Conservation (phyloP, 2,329 filamentous ascomycete genomes). For the Fusarium lateritium region DNA sequence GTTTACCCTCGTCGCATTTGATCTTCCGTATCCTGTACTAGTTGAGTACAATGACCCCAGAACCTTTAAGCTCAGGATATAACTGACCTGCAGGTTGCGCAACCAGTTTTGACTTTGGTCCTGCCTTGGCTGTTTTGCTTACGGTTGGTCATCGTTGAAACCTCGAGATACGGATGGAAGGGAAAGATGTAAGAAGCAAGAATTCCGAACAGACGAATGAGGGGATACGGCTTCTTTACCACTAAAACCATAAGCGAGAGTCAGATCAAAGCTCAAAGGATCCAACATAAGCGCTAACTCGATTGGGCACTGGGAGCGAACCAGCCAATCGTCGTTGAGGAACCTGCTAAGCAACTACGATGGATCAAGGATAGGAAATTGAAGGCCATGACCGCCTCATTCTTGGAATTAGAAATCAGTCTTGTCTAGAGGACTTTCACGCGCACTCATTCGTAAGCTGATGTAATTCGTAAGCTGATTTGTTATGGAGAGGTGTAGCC, state of each 20-base stretch:
- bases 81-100: constrained; percentile 60
- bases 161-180: background rate
- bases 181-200: background rate
- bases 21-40: constrained; percentile 54
- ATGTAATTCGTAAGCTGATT: too few species aligned
- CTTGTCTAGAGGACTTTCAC: background rate
- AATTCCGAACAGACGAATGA: constrained; percentile 32
- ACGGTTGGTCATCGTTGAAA: constrained; percentile 42
- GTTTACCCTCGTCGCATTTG: constrained; percentile 57
- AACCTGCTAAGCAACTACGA: background rate
- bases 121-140: background rate
- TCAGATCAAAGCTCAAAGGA: accelerated
- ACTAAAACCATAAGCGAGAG: background rate
- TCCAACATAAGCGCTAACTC: background rate
- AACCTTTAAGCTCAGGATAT: background rate
- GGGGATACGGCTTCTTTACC: background rate
- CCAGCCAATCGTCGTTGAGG: constrained; percentile 3
- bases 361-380: background rate
- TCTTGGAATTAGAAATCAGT: background rate
- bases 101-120: constrained; percentile 60
- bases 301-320: background rate
- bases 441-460: too few species aligned
- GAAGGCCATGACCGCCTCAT: background rate
- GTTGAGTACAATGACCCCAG: too few species aligned
- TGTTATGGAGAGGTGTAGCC: too few species aligned